Evolutionary conservation across 78 protist species (phyloP), one percentile per base, ranked within the genome.

Genomic region (Cyanophora paradoxa): DNA sequence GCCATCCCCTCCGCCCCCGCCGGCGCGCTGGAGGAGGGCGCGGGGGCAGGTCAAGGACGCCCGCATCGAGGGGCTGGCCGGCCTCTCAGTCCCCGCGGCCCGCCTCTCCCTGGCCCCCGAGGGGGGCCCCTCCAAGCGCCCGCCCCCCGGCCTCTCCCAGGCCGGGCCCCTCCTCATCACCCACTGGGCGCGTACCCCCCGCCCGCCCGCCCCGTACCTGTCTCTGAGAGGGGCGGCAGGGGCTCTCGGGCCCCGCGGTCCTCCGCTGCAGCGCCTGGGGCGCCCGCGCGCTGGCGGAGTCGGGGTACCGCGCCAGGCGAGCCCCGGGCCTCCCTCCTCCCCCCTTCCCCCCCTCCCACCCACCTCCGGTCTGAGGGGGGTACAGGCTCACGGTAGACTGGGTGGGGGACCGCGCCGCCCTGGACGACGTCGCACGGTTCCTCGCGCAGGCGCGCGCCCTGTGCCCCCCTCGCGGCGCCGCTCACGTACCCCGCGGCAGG

Each of bases 161-260:
- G 26, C 30, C 2, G 75, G 75, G 28, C 75, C 75, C 11, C n/a
- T 69, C 19, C 28, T 69, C 11, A 4, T 69, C 13, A 69, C 75
- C 2, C 77, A 72, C 46, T 28, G 48, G 5, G n/a, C n/a, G n/a
- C n/a, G n/a, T n/a, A n/a, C n/a, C n/a, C n/a, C n/a, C n/a, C n/a
- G n/a, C n/a, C n/a, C n/a, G n/a, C n/a, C n/a, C n/a, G n/a, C n/a
- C n/a, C n/a, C n/a, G n/a, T n/a, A n/a, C n/a, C n/a, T n/a, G n/a
- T n/a, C n/a, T n/a, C n/a, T n/a, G n/a, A n/a, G n/a, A n/a, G n/a
- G n/a, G n/a, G n/a, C n/a, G n/a, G n/a, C n/a, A n/a, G n/a, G 77
- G 77, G 6, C 22, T 72, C 54, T 42, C 59, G 17, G 77, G 77
- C 24, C 77, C 77, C 13, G 77, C 77, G 1, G 42, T 11, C 10